Evolutionary conservation across 768 basidiomycete species (phyloP), one percentile per base, ranked within the genome.

Genomic region (Tricholoma matsutake): DNA sequence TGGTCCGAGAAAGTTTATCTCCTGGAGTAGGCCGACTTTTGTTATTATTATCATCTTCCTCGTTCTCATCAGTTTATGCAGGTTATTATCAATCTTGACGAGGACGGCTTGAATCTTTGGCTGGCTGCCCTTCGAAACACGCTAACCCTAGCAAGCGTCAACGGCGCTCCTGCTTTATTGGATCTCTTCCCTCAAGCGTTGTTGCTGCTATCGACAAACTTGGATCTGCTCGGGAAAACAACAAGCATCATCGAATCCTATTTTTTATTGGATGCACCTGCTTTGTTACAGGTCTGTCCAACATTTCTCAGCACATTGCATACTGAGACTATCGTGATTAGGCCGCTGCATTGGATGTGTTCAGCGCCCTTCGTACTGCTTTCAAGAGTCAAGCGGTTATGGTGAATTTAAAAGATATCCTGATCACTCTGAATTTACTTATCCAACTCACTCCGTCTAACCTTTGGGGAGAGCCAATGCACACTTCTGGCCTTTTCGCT

Each of bases 31-130:
- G 78, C 73, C 56, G 28, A 20, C 14, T 8, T 45, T 32, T 25
- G 31, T 55, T 35, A 22, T n/a, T 20, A 25, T 34, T n/a, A 54
- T 28, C 32, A 18, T 35, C 52, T 14, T 14, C 52, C 28, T 10
- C 34, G 59, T 58, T 49, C 68, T 25, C 63, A 60, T 25, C 62
- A 52, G 13, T 58, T 56, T 64, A 54, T 64, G 56, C 62, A 93
- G 91, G 80, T 79, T 31, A 79, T 81, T n/a, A 73, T 81, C 35
- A 81, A 89, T 63, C 80, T 96, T 22, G 93, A 96, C 65, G 85
- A 86, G 62, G 94, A 96, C 71, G 89, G 84, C 0, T 71, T 94
- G 52, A 79, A 77, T 43, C 82, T 96, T 10, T 96, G 94, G 94
- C 77, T 81, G 22, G 77, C 82, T 32, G 83, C 89, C 1, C 74